Base-by-base conservation (phyloP, 371 early-diverging fungal species). In the Circinella umbellata region DNA sequence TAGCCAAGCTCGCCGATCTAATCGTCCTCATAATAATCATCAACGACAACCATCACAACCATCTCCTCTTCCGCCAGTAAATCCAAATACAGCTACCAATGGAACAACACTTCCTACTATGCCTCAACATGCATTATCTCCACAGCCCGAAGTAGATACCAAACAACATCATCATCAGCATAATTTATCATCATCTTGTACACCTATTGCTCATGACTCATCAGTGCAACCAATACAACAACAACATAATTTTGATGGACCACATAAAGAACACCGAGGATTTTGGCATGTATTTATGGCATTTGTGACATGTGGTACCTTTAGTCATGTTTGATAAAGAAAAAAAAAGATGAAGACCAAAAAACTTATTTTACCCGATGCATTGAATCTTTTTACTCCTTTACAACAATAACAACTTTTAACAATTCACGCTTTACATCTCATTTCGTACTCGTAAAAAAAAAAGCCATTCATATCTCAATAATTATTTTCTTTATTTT, bases 261-360 rank as follows among this genome's bases (percentile, higher is more conserved):
- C 70, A 8, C 36, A 63, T n/a, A 64, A 69, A 63, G 54, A 69
- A 34, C 63, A 69, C n/a, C 68, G 74, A 46, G 75, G 75, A 49
- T 69, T 75, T 51, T 75, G 71, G 75, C 75, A 75, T 66, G 68
- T 54, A 1, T 67, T 75, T 47, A 71, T 75, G 71, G 27, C 71
- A 38, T 66, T 71, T 47, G 66, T 75, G 27, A 69, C 75, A 51
- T 75, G 75, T 57, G 75, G 71, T 42, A 71, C 75, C 5, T 47
- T 64, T 46, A 37, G 53, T 11, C 65, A 64, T 64, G 13, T 20
- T 4, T 47, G 18, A 49, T 6, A n/a, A n/a, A n/a, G 53, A 53
- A n/a, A 15, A 17, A 51, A 6, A 53, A 53, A 42, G 11, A 42
- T 9, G 11, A 42, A 11, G 11, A 11, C 6, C 6, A 42, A 42